Evolutionary conservation across 371 early-diverging fungal genomes (phyloP), one percentile per base, ranked within the genome.

Genomic region (Capillidium heterosporum): DNA sequence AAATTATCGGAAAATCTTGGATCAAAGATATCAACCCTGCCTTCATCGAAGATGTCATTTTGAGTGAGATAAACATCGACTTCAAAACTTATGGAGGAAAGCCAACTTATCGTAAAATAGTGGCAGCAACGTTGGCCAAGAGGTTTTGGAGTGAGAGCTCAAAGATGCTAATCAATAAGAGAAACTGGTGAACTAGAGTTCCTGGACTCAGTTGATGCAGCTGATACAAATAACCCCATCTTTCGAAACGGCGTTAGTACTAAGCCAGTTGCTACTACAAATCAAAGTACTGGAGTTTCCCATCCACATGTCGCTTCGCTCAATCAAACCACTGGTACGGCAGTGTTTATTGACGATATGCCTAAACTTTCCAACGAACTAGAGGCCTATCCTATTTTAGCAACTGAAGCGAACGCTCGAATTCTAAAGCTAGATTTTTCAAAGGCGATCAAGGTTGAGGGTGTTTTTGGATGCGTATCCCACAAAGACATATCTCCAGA

Each of bases 311-410:
- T 76, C 27, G 71, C 81, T 26, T 85, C 84, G 19, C 65, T 82
- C 60, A 82, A 82, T 67, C 88, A 87, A 60, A 75, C 73, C 39
- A 84, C 85, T n/a, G 86, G 88, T 29, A 80, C 80, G 60, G 86
- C 88, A 13, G 61, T 72, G 21, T 87, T 84, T 62, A 62, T 77
- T 4, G 86, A 87, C 64, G 88, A 87, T 60, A 80, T 84, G 60
- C 88, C 88, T 11, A 61, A 60, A 35, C 48, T 72, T 10, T 63
- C 65, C 31, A 74, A 71, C 59, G 88, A 87, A 64, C 59, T 77
- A 48, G 75, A 79, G 59, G 75, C 70, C 32, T 76, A 67, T 2
- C 60, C 81, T 57, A 81, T 87, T 35, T 62, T 73, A 56, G 74
- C 80, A 26, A 58, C 68, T 42, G 69, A 67, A 21, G 77, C 80